Evolutionary conservation across 257 asterid genomes (phyloP), one percentile per base, ranked within the genome.

Genomic region (Nicotiana noctiflora): DNA sequence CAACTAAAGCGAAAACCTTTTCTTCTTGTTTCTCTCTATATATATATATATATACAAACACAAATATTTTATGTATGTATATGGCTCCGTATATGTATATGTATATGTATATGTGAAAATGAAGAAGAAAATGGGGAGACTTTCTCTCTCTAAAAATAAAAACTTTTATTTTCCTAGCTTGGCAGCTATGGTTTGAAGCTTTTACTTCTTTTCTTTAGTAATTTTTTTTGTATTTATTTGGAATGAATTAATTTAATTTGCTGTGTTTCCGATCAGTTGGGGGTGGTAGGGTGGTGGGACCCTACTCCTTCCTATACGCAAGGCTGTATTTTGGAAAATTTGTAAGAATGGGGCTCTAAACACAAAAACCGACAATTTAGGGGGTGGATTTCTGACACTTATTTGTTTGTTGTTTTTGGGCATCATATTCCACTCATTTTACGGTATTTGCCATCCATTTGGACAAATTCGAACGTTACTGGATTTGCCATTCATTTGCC

Each of bases 341-440:
- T 6, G 76, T 37, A 56, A 31, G 64, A 37, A 6, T 5, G 0
- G 44, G 62, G 79, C 75, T 21, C 79, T 51, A 3, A 32, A 68
- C 81, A 68, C 86, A 32, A 86, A 83, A 81, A 61, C 81, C 81
- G 83, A 85, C 83, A 77, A 67, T 53, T 46, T 19, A 23, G 65
- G 44, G 44, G 31, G 34, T 29, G 8, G 11, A 1, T 9, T 21
- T 74, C 27, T 53, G 29, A 19, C 63, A 52, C 57, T 40, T 65
- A 14, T 56, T 57, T 34, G 74, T 52, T 27, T 55, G 55, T 4
- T 49, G 6, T 75, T 14, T 64, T 77, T 64, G 80, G 57, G 21
- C 78, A 46, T 62, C 2, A 3, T 61, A n/a, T 68, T 27, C 29
- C 29, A 34, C 31, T 3, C 21, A 2, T 1, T 18, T 65, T 31